phyloP scores from a whole-genome alignment of 1,284 basidiomycete species.

The Cronartium quercuum region DNA sequence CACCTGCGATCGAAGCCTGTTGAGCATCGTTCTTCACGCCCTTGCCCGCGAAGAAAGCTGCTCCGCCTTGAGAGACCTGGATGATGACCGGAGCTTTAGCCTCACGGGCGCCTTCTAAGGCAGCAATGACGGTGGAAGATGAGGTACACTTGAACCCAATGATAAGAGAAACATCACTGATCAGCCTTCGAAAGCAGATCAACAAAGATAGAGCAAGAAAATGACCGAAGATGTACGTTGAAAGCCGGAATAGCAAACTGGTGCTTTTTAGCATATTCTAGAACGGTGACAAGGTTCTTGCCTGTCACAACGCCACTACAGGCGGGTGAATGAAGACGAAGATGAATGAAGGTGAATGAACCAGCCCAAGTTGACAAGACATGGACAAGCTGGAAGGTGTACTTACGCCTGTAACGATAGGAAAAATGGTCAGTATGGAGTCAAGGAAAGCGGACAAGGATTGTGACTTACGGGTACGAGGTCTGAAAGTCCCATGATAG shows the following conservation, averaged over 20 bases:
- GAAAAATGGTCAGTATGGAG: neutral
- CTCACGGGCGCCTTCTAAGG: constrained; percentile 80
- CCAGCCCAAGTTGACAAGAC: neutral
- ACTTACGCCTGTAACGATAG: constrained; percentile 12
- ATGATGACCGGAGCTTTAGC: constrained; percentile 97
- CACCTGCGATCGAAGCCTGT: constrained; percentile 89
- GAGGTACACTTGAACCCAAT: constrained; percentile 51
- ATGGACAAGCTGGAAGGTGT: neutral
- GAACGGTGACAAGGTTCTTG: constrained; percentile 33
- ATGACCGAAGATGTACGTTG: constrained; percentile 14
- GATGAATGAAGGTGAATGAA: neutral
- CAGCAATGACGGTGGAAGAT: constrained; percentile 76
- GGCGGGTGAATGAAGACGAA: neutral
- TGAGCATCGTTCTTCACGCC: constrained; percentile 91
- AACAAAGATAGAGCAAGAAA: neutral
- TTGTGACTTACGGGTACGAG: constrained; percentile 33
- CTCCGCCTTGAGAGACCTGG: constrained; percentile 94
- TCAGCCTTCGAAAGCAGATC: neutral
- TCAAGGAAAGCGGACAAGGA: neutral
- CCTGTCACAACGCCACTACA: constrained; percentile 37
- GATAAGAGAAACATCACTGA: neutral
- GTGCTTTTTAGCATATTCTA: constrained; percentile 36
- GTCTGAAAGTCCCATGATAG: constrained; percentile 13
- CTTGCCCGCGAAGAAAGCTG: constrained; percentile 95
- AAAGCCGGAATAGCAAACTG: constrained; percentile 39